Conservation (phyloP, 1,284 basidiomycete species). For the Trichosporon sp. region DNA sequence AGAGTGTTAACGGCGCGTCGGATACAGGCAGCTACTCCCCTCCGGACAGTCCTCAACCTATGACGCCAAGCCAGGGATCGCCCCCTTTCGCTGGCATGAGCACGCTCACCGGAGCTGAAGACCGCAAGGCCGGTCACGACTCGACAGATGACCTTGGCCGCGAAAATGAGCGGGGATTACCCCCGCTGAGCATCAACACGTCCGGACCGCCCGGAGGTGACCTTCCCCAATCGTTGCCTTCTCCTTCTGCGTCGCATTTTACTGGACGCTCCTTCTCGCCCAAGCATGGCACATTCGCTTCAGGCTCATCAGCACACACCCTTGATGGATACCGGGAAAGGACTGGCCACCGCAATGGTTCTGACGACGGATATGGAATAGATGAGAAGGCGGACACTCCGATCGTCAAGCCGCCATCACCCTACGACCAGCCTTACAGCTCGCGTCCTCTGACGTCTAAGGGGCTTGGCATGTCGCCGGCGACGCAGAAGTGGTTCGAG, state of each 20-base stretch:
- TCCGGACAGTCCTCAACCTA: conserved; percentile 6
- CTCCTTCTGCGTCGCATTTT: not conserved
- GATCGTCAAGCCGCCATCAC: conserved; percentile 11
- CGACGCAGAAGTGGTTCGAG: conserved; percentile 36
- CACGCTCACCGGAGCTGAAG: not conserved
- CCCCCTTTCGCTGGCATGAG: conserved; percentile 3
- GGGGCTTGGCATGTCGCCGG: not conserved
- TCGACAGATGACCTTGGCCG: not conserved
- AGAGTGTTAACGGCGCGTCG: conserved; percentile 18
- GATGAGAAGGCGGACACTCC: not conserved
- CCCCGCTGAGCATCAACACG: conserved; percentile 4
- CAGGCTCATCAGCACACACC: not conserved
- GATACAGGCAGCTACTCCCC: conserved; percentile 15
- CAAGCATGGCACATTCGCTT: conserved; percentile 2
- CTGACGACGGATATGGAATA: conserved; percentile 7
- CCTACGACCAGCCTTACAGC: conserved; percentile 12
- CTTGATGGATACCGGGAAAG: conserved; percentile 7
- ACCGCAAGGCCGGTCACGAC: conserved; percentile 2
- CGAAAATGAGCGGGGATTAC: conserved; percentile 4
- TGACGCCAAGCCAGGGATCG: conserved; percentile 7
- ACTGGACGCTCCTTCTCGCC: not conserved
- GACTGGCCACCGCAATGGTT: conserved; percentile 1
- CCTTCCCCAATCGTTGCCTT: not conserved
- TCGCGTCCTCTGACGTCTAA: conserved; percentile 12
- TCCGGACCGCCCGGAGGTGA: conserved; percentile 1